These are phyloP conservation scores for Beta lomatogona DNA, from an alignment of 179 eudicot species.

Conservation along the genomic window DNA sequence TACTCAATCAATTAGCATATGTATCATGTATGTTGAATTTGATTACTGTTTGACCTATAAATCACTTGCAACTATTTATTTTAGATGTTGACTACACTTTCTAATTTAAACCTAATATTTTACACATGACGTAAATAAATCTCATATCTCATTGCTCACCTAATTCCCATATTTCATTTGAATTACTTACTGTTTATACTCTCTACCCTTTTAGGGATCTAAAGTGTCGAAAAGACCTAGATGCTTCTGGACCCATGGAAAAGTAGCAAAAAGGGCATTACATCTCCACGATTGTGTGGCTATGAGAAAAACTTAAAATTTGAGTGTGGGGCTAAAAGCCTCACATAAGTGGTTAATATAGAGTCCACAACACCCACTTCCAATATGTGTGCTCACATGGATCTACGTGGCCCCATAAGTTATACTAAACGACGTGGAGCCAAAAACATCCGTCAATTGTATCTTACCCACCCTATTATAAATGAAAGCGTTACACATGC, in stretches of 20 bases:
- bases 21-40: too few relatives aligned
- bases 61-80: too few relatives aligned
- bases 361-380: conserved; percentile 11
- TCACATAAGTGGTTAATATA: background rate
- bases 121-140: too few relatives aligned
- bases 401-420: conserved; percentile 36
- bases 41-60: too few relatives aligned
- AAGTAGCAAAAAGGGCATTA: background rate
- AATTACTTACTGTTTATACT: too few relatives aligned
- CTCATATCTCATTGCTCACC: too few relatives aligned
- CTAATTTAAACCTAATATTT: too few relatives aligned
- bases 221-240: background rate
- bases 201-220: too few relatives aligned
- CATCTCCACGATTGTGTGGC: background rate
- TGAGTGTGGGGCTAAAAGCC: background rate
- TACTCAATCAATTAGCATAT: too few relatives aligned
- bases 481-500: background rate
- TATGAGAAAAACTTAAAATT: background rate
- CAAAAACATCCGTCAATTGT: background rate
- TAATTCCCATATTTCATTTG: too few relatives aligned
- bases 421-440: conserved; percentile 20
- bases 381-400: conserved; percentile 18
- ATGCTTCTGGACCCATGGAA: background rate
- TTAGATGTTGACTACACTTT: too few relatives aligned
- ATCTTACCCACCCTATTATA: conserved; percentile 4